Evolutionary conservation across 179 eudicot genomes (phyloP), one percentile per base, ranked within the genome.

Genomic region (Beta corolliflora): DNA sequence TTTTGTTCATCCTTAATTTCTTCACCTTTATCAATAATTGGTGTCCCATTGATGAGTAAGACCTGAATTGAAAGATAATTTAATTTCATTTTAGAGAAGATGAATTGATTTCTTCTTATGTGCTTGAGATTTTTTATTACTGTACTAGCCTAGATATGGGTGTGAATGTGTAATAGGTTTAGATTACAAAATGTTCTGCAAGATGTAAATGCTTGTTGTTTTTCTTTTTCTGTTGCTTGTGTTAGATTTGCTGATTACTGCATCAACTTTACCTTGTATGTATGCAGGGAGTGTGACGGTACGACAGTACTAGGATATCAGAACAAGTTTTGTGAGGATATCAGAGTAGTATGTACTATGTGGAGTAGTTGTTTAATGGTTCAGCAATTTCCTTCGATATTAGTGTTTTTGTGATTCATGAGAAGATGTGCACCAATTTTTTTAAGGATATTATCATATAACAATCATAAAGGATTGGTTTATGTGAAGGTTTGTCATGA

Each of bases 371-470:
- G 5, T 36, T 55, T 48, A 23, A 21, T 81, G 44, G 23, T n/a
- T 31, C 2, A 13, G 15, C 10, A 4, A 41, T 46, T 75, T 55
- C 44, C 25, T 56, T 23, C 60, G 54, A 19, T 52, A 12, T 25
- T 46, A 72, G 0, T 9, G 67, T 19, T 63, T 19, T 41, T 79
- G 29, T 59, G 71, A 79, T 72, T 55, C 76, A 84, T 86, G 89
- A 86, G 55, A 84, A 79, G 83, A 80, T 76, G 71, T 84, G 60
- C 75, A 44, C 16, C 64, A 10, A 52, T 70, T 74, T 63, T 78
- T 72, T 14, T 73, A 52, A 76, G 80, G 76, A 73, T 48, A 58
- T 69, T 67, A 55, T n/a, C 56, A 9, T 72, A 55, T 46, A 54
- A 19, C n/a, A 7, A 59, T 65, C 70, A n/a, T n/a, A 61, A 21